Conservation (phyloP, 139 green algal species). For the Axilococcus clingmanii region DNA sequence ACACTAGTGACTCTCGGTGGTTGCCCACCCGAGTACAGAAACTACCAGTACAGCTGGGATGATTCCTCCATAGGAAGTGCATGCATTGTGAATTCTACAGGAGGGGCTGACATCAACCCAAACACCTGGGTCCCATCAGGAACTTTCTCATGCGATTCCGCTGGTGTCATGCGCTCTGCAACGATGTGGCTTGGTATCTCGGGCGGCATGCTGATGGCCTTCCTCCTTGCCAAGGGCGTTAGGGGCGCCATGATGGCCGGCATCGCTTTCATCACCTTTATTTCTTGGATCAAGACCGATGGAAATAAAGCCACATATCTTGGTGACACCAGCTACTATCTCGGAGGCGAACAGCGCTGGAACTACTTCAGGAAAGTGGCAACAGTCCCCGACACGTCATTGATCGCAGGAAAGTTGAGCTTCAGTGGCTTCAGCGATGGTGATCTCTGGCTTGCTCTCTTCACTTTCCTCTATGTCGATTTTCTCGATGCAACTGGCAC, state of each 20-base stretch:
- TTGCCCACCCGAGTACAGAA: slow-evolving; percentile 13
- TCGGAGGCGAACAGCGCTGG: slow-evolving; percentile 30
- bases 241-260: slow-evolving; percentile 40
- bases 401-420: slow-evolving; percentile 26
- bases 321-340: slow-evolving; percentile 13
- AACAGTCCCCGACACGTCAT: slow-evolving; percentile 24
- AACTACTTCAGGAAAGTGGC: slow-evolving; percentile 59
- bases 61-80: neutral
- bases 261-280: slow-evolving; percentile 56
- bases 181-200: slow-evolving; percentile 51
- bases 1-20: slow-evolving; percentile 51
- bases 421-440: slow-evolving; percentile 35
- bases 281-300: slow-evolving; percentile 47
- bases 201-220: slow-evolving; percentile 39
- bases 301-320: slow-evolving; percentile 39
- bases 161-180: slow-evolving; percentile 32
- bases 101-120: neutral
- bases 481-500: slow-evolving; percentile 57
- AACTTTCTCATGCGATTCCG: slow-evolving; percentile 5
- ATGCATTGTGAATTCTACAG: neutral
- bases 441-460: slow-evolving; percentile 51
- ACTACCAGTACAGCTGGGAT: slow-evolving; percentile 3
- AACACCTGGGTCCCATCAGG: slow-evolving; percentile 2
- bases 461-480: slow-evolving; percentile 62
- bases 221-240: slow-evolving; percentile 33